These are phyloP conservation scores for Suillus clintonianus DNA, from an alignment of 768 basidiomycete genomes.

Conservation along the genomic window DNA sequence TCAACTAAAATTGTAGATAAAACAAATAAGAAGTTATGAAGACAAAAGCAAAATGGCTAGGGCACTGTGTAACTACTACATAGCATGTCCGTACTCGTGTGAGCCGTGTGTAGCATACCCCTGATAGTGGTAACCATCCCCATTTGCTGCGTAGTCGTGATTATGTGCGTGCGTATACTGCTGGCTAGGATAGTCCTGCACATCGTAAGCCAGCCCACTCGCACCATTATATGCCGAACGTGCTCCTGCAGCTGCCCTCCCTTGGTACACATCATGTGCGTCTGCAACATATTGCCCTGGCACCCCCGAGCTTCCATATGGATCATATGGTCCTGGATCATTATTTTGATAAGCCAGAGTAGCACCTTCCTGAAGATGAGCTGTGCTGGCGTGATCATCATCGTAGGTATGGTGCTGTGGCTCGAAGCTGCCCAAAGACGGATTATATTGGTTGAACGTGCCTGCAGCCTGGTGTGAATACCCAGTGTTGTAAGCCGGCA, in stretches of 20 bases:
- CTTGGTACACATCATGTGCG: constrained; percentile 58
- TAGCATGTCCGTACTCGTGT: constrained; percentile 34
- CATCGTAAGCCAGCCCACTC: constrained; percentile 40
- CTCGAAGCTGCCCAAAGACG: constrained; percentile 55
- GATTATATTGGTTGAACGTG: constrained; percentile 56
- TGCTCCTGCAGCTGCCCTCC: constrained; percentile 41
- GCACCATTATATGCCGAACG: constrained; percentile 33
- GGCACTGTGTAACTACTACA: constrained; percentile 19
- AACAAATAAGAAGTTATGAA: constrained; percentile 19
- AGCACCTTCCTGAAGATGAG: constrained; percentile 57
- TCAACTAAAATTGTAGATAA: constrained; percentile 21
- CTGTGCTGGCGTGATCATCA: constrained; percentile 69
- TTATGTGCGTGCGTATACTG: constrained; percentile 22
- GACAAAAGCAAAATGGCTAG: constrained; percentile 11
- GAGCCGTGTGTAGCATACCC: constrained; percentile 29
- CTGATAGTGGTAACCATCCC: constrained; percentile 31
- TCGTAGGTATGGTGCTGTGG: constrained; percentile 52
- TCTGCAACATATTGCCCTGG: constrained; percentile 41
- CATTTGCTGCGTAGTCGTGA: constrained; percentile 30
- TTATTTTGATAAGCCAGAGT: constrained; percentile 51
- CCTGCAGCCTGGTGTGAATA: constrained; percentile 59
- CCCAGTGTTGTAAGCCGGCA: constrained; percentile 74
- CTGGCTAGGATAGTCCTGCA: constrained; percentile 37
- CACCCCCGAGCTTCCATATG: constrained; percentile 18
- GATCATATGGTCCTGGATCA: constrained; percentile 13